Conservation (phyloP, 352 stramenopile genomes). For the Detonula confervacea region DNA sequence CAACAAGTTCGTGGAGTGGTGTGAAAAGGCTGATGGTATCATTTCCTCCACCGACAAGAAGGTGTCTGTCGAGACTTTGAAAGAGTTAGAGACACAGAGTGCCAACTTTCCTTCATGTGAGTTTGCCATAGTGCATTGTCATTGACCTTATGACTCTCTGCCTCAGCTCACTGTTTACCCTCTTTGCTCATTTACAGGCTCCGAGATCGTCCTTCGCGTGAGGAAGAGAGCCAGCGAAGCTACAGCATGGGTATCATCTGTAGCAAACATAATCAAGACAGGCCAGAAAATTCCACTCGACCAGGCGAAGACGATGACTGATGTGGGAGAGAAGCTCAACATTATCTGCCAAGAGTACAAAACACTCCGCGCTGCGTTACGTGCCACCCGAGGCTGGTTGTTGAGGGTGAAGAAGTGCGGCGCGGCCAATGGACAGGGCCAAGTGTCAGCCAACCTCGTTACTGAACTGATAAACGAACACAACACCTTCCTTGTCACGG, state of each 20-base stretch:
- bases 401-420: conserved; percentile 69
- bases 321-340: conserved; percentile 70
- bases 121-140: conserved; percentile 22
- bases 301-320: conserved; percentile 66
- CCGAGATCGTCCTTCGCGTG: conserved; percentile 70
- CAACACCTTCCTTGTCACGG: conserved; percentile 71
- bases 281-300: conserved; percentile 65
- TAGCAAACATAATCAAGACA: conserved; percentile 50
- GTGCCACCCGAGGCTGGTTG: conserved; percentile 61
- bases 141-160: neutral
- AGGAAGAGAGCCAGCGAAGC: conserved; percentile 53
- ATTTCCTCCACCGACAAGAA: conserved; percentile 68
- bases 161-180: neutral
- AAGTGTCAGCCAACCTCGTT: conserved; percentile 51
- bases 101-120: conserved; percentile 66
- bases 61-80: conserved; percentile 65
- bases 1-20: conserved; percentile 74
- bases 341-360: conserved; percentile 67
- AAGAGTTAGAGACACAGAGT: conserved; percentile 61
- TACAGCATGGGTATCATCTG: conserved; percentile 54
- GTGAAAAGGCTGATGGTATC: conserved; percentile 57
- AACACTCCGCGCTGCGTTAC: conserved; percentile 59
- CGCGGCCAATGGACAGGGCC: conserved; percentile 58
- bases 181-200: conserved; percentile 35
- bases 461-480: conserved; percentile 76